A percentile compares a stretch with the other conserved stretches of the same genome.
phyloP scores from a whole-genome alignment of 768 basidiomycete species.

The Lepiota venenata region DNA sequence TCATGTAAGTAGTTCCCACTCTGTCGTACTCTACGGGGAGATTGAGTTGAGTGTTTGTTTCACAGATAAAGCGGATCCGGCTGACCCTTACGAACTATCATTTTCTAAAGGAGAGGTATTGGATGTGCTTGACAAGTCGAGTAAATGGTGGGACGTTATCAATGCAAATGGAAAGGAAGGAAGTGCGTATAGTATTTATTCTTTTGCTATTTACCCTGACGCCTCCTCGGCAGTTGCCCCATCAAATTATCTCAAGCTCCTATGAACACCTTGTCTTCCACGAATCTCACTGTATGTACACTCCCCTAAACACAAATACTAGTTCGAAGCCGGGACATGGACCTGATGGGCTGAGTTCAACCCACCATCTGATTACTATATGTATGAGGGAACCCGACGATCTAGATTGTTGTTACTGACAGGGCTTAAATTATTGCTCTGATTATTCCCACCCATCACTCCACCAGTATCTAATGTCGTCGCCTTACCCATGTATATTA shows the following conservation, averaged over 20 bases:
- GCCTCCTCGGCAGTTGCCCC: slow-evolving; percentile 29
- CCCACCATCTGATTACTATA: too few relatives aligned
- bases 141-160: slow-evolving; percentile 87
- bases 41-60: not conserved
- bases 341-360: too few relatives aligned
- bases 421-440: too few relatives aligned
- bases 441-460: too few relatives aligned
- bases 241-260: slow-evolving; percentile 34
- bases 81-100: slow-evolving; percentile 84
- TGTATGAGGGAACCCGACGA: too few relatives aligned
- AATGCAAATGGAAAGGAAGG: slow-evolving; percentile 61
- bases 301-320: too few relatives aligned
- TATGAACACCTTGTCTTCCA: not conserved
- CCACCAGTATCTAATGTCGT: too few relatives aligned
- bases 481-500: too few relatives aligned
- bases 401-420: too few relatives aligned
- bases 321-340: too few relatives aligned
- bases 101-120: slow-evolving; percentile 85
- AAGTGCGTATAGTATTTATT: slow-evolving; percentile 47
- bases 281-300: too few relatives aligned
- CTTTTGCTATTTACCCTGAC: not conserved
- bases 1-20: not conserved
- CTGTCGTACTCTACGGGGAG: not conserved
- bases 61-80: slow-evolving; percentile 67
- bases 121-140: slow-evolving; percentile 70